Evolutionary conservation across 108 stramenopile species (phyloP), one percentile per base, ranked within the genome.

Genomic region (Nitzschia inconspicua): DNA sequence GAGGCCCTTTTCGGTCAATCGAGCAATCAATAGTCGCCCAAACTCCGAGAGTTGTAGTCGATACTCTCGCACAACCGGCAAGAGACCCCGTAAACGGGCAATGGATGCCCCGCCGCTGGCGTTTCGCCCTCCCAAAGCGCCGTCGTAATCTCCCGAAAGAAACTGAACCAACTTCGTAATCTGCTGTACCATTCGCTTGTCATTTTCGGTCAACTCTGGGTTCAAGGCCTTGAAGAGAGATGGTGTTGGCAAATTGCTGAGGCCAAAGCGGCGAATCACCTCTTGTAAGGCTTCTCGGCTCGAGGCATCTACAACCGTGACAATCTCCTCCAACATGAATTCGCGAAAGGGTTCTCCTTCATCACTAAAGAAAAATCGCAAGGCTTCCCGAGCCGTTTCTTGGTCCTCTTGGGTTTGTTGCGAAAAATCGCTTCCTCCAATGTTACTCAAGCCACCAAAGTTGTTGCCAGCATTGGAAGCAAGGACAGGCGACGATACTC

Each of bases 311-410:
- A 89, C 88, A 28, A 87, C 80, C 4, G 82, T 82, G 0, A 89
- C 89, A 63, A 83, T 80, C 61, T 97, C 96, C 24, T 97, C 96
- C 47, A 84, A 47, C 53, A 97, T 75, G 55, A 95, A 97, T 51
- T 94, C 94, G 31, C 96, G 68, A 60, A 97, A 94, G 8, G 90
- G 79, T 44, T 84, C 57, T 13, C 96, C 96, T 58, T 97, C 96
- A 11, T 87, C 78, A 26, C 78, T 72, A 76, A 97, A 97, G 78
- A 97, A 94, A 74, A 97, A 97, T 25, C 77, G 64, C 11, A 97
- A 63, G 16, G 93, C 96, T 60, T 91, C 93, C 9, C 93, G 76
- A 18, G 73, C 89, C 3, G 91, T 87, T 26, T 77, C 51, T 64
- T 85, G 56, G 57, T 91, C 89, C 20, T 73, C 65, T 44, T 78